Conservation (phyloP, 2,329 filamentous ascomycete species). For the Colletotrichum sp. region DNA sequence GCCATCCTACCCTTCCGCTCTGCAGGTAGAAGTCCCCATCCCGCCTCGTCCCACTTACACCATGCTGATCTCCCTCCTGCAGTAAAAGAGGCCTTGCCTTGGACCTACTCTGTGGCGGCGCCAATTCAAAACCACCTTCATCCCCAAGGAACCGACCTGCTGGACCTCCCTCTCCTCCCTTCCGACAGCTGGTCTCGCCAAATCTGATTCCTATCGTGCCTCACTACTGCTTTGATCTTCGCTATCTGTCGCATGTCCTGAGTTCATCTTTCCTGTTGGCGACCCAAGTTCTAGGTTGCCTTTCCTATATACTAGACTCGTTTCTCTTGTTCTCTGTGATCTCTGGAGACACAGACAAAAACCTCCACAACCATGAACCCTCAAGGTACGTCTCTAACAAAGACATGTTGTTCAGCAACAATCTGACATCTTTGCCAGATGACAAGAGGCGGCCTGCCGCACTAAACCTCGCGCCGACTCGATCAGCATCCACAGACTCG, state of each 20-base stretch:
- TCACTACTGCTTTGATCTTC: constrained; percentile 37
- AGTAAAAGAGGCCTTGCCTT: constrained; percentile 25
- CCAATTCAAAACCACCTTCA: constrained; percentile 58
- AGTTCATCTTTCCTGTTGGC: constrained; percentile 1
- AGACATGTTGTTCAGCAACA: background rate
- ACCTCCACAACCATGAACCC: constrained; percentile 35
- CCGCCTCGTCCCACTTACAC: constrained; percentile 32
- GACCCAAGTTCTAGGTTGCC: constrained; percentile 7
- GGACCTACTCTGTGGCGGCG: constrained; percentile 31
- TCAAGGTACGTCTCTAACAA: constrained; percentile 40
- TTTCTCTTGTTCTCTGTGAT: constrained; percentile 8
- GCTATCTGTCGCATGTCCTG: constrained; percentile 29
- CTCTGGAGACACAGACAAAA: constrained; percentile 20
- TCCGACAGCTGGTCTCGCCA: constrained; percentile 63
- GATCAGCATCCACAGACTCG: constrained; percentile 55
- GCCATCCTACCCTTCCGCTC: constrained; percentile 26
- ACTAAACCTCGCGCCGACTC: constrained; percentile 56
- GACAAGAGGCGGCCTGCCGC: constrained; percentile 64
- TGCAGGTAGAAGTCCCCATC: constrained; percentile 39
- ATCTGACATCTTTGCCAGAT: constrained; percentile 42
- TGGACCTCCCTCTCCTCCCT: constrained; percentile 42
- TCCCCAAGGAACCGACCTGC: constrained; percentile 42
- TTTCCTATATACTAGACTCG: constrained; percentile 22
- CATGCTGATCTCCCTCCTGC: constrained; percentile 42
- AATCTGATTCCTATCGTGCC: constrained; percentile 41